A percentile compares a stretch with the other conserved stretches of the same genome.
These are phyloP conservation scores for Polyporus arcularius DNA, from an alignment of 768 basidiomycete genomes.

Conservation along the genomic window DNA sequence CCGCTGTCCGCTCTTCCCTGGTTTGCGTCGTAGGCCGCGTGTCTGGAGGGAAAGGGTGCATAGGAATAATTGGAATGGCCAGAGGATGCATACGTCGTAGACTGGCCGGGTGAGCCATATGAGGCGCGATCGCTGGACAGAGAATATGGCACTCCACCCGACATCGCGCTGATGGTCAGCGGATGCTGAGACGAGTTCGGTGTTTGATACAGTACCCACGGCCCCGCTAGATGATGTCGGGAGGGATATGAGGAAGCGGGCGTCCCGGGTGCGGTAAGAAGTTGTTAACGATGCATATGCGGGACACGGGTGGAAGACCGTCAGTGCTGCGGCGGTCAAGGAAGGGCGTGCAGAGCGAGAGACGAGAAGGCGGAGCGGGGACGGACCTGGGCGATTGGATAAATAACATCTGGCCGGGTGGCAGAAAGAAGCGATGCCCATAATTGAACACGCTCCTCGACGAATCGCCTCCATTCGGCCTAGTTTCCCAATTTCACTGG, in stretches of 20 bases:
- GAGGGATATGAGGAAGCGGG: constrained; percentile 9
- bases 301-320: not conserved
- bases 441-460: constrained; percentile 18
- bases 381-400: constrained; percentile 13
- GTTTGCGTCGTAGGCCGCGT: constrained; percentile 9
- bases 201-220: constrained; percentile 15
- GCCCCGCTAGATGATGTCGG: constrained; percentile 1
- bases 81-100: constrained; percentile 10
- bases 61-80: constrained; percentile 7
- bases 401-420: constrained; percentile 21
- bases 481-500: constrained; percentile 16
- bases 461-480: constrained; percentile 21
- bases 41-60: constrained; percentile 7
- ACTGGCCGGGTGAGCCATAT: constrained; percentile 7
- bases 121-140: constrained; percentile 19
- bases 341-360: constrained; percentile 7
- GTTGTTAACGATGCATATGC: constrained; percentile 1
- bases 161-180: constrained; percentile 4
- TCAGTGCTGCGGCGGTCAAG: not conserved
- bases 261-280: constrained; percentile 12
- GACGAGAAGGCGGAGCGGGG: constrained; percentile 11
- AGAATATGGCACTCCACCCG: constrained; percentile 12
- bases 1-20: constrained; percentile 13
- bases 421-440: constrained; percentile 21
- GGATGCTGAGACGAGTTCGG: constrained; percentile 5